phyloP scores from a whole-genome alignment of 371 early-diverging fungal genomes.

The Lichtheimia corymbifera region DNA sequence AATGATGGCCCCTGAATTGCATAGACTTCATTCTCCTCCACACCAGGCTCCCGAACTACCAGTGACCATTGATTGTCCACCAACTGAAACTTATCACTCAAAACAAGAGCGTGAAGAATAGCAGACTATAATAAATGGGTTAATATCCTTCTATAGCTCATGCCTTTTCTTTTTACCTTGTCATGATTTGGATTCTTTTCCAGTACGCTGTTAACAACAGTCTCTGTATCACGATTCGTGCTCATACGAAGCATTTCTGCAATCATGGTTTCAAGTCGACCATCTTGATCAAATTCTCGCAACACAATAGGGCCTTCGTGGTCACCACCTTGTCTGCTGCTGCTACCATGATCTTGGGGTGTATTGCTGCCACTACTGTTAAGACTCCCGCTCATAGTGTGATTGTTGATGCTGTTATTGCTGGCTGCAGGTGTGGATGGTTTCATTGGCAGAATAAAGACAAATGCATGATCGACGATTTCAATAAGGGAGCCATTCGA shows the following conservation, averaged over 20 bases:
- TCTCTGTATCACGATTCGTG: conserved; percentile 3
- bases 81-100: conserved; percentile 24
- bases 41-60: neutral
- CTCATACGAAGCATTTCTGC: conserved; percentile 8
- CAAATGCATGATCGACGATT: conserved; percentile 31
- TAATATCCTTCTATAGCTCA: neutral
- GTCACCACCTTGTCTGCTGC: neutral
- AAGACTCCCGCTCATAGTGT: conserved; percentile 2
- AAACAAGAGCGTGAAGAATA: conserved; percentile 26
- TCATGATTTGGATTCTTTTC: neutral
- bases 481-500: conserved; percentile 36
- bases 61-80: conserved; percentile 3
- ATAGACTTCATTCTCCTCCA: neutral
- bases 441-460: conserved; percentile 37
- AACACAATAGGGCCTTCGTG: neutral
- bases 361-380: neutral
- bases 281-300: conserved; percentile 12
- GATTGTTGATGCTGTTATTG: neutral
- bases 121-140: conserved; percentile 9
- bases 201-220: conserved; percentile 2
- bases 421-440: conserved; percentile 3
- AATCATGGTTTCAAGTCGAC: conserved; percentile 16
- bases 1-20: neutral
- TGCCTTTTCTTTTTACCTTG: neutral
- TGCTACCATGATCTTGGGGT: neutral